phyloP scores from a whole-genome alignment of 2,329 filamentous ascomycete species.

The Zasmidium cellare region DNA sequence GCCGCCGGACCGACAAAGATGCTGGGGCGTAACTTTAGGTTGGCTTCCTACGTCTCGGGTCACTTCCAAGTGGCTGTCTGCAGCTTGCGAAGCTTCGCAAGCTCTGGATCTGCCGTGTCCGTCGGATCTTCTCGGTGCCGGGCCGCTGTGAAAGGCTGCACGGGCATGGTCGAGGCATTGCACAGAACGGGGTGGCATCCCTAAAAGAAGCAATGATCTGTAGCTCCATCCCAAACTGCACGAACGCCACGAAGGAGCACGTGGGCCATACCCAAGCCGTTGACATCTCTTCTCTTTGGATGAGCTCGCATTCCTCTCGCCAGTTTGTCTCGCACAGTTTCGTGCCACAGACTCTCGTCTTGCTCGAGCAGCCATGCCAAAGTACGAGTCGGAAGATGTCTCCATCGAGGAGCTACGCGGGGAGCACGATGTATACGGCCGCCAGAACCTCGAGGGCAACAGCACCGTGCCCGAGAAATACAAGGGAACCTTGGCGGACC shows the following conservation, averaged over 20 bases:
- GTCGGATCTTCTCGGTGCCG: neutral
- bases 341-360: neutral
- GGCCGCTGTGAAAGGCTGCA: neutral
- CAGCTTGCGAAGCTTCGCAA: neutral
- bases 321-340: neutral
- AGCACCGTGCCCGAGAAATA: neutral
- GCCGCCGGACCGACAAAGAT: neutral
- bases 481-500: neutral
- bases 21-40: too few relatives aligned
- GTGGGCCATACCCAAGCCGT: too few relatives aligned
- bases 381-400: neutral
- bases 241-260: too few relatives aligned
- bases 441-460: neutral
- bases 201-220: too few relatives aligned
- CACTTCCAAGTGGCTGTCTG: too few relatives aligned
- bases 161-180: too few relatives aligned
- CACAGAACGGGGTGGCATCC: too few relatives aligned
- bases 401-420: neutral
- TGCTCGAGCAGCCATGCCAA: neutral
- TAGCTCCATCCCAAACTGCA: too few relatives aligned
- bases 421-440: neutral
- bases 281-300: too few relatives aligned
- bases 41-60: too few relatives aligned
- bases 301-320: too few relatives aligned
- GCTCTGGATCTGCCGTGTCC: neutral